These are phyloP conservation scores for Talaromyces sp. DNA, from an alignment of 2,329 filamentous ascomycete genomes.

Conservation along the genomic window DNA sequence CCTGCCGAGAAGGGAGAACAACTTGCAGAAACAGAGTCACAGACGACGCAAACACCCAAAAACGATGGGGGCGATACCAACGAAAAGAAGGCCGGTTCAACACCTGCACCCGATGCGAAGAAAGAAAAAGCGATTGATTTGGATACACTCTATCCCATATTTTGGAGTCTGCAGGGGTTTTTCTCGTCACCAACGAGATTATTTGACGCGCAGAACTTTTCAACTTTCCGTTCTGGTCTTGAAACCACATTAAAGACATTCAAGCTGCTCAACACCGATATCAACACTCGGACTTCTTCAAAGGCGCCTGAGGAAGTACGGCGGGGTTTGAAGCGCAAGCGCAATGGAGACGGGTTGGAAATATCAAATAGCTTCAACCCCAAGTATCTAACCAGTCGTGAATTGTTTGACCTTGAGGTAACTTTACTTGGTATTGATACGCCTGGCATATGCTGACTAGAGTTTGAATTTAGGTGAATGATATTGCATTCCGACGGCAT, in stretches of 20 bases:
- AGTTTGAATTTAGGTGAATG: conserved; percentile 61
- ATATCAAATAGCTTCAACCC: conserved; percentile 79
- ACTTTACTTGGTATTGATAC: conserved; percentile 2
- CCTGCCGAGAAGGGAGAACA: conserved; percentile 30
- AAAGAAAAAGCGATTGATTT: conserved; percentile 52
- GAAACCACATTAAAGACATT: conserved; percentile 67
- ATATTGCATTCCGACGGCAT: conserved; percentile 88
- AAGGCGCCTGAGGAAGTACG: conserved; percentile 59
- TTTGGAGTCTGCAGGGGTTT: conserved; percentile 87
- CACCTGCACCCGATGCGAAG: conserved; percentile 7
- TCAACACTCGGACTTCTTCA: conserved; percentile 58
- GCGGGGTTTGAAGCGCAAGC: conserved; percentile 65
- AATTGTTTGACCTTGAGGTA: conserved; percentile 93
- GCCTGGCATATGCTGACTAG: background rate
- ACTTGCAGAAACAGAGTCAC: conserved; percentile 27
- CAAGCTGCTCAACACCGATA: conserved; percentile 60
- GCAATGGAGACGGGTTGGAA: conserved; percentile 55
- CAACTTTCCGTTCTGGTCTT: conserved; percentile 57
- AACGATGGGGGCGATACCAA: conserved; percentile 12
- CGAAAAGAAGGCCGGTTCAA: conserved; percentile 1
- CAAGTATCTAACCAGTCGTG: conserved; percentile 95
- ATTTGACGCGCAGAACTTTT: conserved; percentile 66
- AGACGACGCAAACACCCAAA: conserved; percentile 22
- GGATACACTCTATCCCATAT: conserved; percentile 76
- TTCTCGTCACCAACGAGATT: conserved; percentile 86